Conservation (phyloP, 495 filamentous ascomycete species). For the Neurospora sp. region DNA sequence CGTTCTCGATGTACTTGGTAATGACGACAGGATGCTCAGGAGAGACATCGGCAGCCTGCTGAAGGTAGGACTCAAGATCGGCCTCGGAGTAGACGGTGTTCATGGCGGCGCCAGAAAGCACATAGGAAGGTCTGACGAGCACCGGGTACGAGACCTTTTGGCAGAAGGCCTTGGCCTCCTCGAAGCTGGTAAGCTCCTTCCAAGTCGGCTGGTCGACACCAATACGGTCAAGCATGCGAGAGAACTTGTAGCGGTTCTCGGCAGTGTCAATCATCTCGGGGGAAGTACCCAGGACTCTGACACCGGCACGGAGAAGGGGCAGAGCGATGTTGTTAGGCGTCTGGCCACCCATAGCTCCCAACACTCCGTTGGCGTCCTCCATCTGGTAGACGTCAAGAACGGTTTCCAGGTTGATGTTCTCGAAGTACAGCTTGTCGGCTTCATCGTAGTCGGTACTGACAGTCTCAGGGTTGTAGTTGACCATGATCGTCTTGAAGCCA, state of each 20-base stretch:
- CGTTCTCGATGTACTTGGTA: constrained; percentile 96
- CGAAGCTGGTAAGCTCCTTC: constrained; percentile 89
- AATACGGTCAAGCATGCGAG: constrained; percentile 90
- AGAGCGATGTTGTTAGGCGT: constrained; percentile 98
- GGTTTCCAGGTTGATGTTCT: constrained; percentile 93
- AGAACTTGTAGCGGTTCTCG: constrained; percentile 98
- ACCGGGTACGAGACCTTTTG: constrained; percentile 82
- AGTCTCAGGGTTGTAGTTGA: constrained; percentile 94
- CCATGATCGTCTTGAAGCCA: constrained; percentile 94
- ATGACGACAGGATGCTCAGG: constrained; percentile 96
- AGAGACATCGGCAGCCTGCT: constrained; percentile 83
- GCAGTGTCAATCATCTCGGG: constrained; percentile 98
- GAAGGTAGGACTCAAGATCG: constrained; percentile 80
- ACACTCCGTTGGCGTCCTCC: constrained; percentile 78
- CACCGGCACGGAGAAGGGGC: constrained; percentile 75
- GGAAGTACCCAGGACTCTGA: constrained; percentile 88
- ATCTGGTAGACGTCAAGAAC: constrained; percentile 92
- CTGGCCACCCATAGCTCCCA: constrained; percentile 96
- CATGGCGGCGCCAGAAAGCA: constrained; percentile 95
- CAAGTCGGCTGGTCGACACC: constrained; percentile 95
- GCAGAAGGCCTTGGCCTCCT: constrained; percentile 79
- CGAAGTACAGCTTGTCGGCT: constrained; percentile 90
- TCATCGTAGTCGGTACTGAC: constrained; percentile 95
- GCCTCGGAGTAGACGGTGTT: constrained; percentile 85
- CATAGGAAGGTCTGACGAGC: constrained; percentile 87